phyloP scores from a whole-genome alignment of 1,139 yeast genomes.

The Debaryomyces singareniensis region DNA sequence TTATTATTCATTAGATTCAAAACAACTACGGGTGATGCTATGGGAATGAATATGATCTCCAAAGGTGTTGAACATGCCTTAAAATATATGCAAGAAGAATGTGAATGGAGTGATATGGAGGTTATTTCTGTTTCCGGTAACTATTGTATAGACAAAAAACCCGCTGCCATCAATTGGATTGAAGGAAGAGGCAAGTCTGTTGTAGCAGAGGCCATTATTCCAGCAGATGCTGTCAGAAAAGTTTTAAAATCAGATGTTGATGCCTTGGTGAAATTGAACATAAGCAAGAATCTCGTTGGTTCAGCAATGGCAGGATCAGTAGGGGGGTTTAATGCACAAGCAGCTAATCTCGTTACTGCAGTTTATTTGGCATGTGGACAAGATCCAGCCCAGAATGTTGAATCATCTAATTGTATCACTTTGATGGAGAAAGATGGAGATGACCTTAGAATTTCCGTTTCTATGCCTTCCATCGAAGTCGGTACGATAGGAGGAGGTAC shows the following conservation, averaged over 20 bases:
- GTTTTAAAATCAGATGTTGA: constrained; percentile 90
- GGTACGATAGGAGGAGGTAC: constrained; percentile 99
- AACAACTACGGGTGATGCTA: constrained; percentile 98
- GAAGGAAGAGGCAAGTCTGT: constrained; percentile 98
- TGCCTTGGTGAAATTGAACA: constrained; percentile 84
- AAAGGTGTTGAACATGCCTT: constrained; percentile 92
- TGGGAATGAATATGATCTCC: constrained; percentile 99
- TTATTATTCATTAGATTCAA: constrained; percentile 83
- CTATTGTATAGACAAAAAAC: constrained; percentile 94
- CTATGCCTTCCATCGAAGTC: constrained; percentile 98
- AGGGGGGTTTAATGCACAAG: constrained; percentile 98
- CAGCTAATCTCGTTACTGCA: constrained; percentile 93
- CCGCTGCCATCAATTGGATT: constrained; percentile 98
- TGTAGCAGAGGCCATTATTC: constrained; percentile 94
- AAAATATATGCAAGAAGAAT: constrained; percentile 77
- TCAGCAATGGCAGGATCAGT: constrained; percentile 98
- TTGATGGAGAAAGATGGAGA: constrained; percentile 82
- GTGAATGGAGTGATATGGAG: constrained; percentile 92
- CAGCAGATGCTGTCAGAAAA: constrained; percentile 68
- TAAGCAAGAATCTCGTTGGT: constrained; percentile 85
- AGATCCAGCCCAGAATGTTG: constrained; percentile 98
- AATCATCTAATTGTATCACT: constrained; percentile 94
- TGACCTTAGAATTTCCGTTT: constrained; percentile 82
- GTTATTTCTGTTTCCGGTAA: constrained; percentile 93
- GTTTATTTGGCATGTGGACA: constrained; percentile 93